These are phyloP conservation scores for Colletotrichum australisinense DNA, from an alignment of 2,329 filamentous ascomycete species.

Conservation along the genomic window DNA sequence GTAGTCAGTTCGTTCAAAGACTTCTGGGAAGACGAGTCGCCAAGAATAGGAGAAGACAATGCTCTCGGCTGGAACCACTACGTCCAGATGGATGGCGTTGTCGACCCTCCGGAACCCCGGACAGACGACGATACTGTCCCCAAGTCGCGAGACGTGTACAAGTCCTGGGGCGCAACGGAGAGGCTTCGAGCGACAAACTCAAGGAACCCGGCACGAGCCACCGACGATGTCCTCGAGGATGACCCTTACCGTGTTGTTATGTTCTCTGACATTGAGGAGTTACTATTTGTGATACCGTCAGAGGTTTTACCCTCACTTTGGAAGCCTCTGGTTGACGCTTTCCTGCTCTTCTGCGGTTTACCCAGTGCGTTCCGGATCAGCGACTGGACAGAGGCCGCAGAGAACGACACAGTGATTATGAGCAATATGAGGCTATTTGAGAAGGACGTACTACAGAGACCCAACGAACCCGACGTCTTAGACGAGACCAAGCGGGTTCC, in stretches of 20 bases:
- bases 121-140: slow-evolving; percentile 34
- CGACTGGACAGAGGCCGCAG: slow-evolving; percentile 45
- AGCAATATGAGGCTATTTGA: slow-evolving; percentile 13
- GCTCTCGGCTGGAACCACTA: slow-evolving; percentile 78
- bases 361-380: slow-evolving; percentile 58
- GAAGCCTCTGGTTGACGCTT: slow-evolving; percentile 72
- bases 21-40: slow-evolving; percentile 89
- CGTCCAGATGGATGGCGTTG: slow-evolving; percentile 47
- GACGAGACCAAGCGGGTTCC: slow-evolving; percentile 23
- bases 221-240: slow-evolving; percentile 80
- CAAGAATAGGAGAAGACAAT: slow-evolving; percentile 79
- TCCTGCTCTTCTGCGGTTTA: slow-evolving; percentile 75
- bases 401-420: slow-evolving; percentile 39
- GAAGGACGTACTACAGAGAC: slow-evolving; percentile 14
- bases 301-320: slow-evolving; percentile 47
- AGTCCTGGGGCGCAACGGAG: slow-evolving; percentile 67
- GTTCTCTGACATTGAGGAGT: slow-evolving; percentile 77
- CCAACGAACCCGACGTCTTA: slow-evolving; percentile 24
- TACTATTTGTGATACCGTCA: slow-evolving; percentile 66
- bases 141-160: slow-evolving; percentile 58
- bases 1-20: slow-evolving; percentile 64
- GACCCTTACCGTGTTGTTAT: slow-evolving; percentile 88
- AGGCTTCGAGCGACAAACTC: slow-evolving; percentile 57
- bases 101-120: slow-evolving; percentile 55
- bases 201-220: slow-evolving; percentile 75